These are phyloP conservation scores for Capronia coronata DNA, from an alignment of 2,329 filamentous ascomycete species.

Conservation along the genomic window DNA sequence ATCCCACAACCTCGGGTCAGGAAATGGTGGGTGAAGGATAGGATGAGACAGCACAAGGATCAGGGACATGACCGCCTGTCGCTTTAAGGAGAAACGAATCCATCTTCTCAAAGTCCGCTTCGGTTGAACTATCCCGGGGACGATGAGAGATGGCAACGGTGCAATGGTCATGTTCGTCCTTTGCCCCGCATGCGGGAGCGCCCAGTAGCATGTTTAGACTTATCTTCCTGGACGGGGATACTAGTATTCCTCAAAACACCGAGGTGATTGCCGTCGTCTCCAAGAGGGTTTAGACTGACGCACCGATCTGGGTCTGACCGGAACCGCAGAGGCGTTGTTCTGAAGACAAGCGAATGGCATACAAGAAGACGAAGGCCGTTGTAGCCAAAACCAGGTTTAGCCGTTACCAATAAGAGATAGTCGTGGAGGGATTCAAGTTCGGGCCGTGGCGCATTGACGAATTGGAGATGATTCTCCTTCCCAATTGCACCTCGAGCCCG, in stretches of 20 bases:
- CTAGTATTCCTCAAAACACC: too few species aligned
- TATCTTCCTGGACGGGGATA: too few species aligned
- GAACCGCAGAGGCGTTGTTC: neutral
- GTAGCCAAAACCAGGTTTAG: neutral
- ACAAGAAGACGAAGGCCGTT: neutral
- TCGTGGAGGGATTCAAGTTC: neutral
- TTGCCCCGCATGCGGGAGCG: conserved; percentile 3
- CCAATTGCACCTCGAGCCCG: neutral
- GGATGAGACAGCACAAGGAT: neutral
- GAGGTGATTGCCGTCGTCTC: neutral
- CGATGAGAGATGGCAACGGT: neutral
- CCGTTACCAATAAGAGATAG: neutral
- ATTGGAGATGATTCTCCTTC: neutral
- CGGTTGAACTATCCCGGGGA: neutral
- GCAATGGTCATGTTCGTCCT: neutral
- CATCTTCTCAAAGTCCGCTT: neutral
- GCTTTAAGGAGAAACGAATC: neutral
- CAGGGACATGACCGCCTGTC: neutral
- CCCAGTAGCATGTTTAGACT: neutral
- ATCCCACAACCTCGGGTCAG: neutral
- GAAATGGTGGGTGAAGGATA: neutral
- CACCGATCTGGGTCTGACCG: neutral
- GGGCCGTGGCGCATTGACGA: neutral
- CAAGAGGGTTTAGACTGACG: neutral
- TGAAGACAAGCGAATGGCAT: neutral